These are phyloP conservation scores for Pseudogymnoascus sp. DNA, from an alignment of 2,329 filamentous ascomycete genomes.

Conservation along the genomic window DNA sequence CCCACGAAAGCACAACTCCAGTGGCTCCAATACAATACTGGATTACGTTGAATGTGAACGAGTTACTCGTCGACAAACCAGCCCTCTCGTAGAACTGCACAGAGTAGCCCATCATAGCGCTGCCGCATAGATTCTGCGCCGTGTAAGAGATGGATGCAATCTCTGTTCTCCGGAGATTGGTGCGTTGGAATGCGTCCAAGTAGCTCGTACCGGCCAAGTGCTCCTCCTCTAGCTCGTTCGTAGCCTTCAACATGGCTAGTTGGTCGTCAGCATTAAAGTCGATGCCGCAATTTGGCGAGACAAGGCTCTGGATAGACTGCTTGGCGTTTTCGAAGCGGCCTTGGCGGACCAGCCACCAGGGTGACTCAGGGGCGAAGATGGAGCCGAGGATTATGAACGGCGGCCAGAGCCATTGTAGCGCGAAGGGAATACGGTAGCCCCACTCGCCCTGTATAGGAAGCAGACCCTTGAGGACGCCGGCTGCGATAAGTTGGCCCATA, in stretches of 20 bases:
- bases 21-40: too few relatives aligned
- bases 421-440: conserved; percentile 41
- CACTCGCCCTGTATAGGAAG: conserved; percentile 35
- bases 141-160: conserved; percentile 49
- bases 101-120: too few relatives aligned
- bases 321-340: conserved; percentile 37
- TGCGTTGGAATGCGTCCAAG: too few relatives aligned
- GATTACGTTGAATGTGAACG: too few relatives aligned
- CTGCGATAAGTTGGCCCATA: conserved; percentile 38
- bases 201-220: too few relatives aligned
- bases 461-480: conserved; percentile 38
- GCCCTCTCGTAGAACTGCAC: too few relatives aligned
- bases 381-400: conserved; percentile 36
- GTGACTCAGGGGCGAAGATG: conserved; percentile 38
- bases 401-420: conserved; percentile 42
- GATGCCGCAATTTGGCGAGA: conserved; percentile 32
- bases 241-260: conserved; percentile 46
- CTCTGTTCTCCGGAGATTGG: too few relatives aligned
- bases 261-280: conserved; percentile 37
- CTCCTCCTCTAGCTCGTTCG: conserved; percentile 40
- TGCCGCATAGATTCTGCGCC: conserved; percentile 22
- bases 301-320: conserved; percentile 14
- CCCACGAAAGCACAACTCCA: too few relatives aligned
- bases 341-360: conserved; percentile 40
- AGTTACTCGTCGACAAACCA: too few relatives aligned